Percentiles rank a stretch among this genome's conserved stretches.
Evolutionary conservation across 768 basidiomycete species (phyloP).

Genomic region (Scleroderma bovista): DNA sequence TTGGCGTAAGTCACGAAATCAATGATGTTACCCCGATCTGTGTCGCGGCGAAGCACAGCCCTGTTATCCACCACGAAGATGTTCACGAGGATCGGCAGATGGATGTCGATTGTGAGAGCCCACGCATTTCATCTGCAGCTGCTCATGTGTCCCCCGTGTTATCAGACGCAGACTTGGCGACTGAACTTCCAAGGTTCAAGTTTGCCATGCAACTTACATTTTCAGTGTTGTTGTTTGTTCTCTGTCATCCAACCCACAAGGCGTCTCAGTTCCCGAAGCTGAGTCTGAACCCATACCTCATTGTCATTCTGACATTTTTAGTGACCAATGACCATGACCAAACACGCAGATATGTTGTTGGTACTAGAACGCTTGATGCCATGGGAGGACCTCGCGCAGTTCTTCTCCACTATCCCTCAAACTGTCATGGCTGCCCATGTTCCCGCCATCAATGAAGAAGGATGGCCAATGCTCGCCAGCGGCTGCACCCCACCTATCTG

Average conservation of each 20-base stretch:
- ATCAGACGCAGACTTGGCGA: constrained; percentile 27
- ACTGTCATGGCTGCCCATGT: constrained; percentile 43
- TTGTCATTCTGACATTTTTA: constrained; percentile 84
- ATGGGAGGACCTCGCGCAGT: constrained; percentile 69
- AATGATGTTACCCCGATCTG: constrained; percentile 37
- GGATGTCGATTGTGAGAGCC: constrained; percentile 55
- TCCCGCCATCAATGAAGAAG: constrained; percentile 33
- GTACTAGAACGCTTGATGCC: constrained; percentile 76
- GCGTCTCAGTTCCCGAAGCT: constrained; percentile 50
- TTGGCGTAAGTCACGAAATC: constrained; percentile 33
- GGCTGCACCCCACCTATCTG: constrained; percentile 73
- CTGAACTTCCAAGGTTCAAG: constrained; percentile 57
- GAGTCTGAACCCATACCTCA: constrained; percentile 80
- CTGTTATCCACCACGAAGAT: constrained; percentile 23
- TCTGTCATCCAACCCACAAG: constrained; percentile 58
- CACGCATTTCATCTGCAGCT: constrained; percentile 15
- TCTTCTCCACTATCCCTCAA: constrained; percentile 57
- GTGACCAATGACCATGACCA: constrained; percentile 67
- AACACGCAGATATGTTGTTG: constrained; percentile 53
- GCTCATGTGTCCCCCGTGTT: constrained; percentile 22
- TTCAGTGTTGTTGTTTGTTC: constrained; percentile 64
- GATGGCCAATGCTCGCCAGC: constrained; percentile 64
- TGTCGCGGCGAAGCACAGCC: constrained; percentile 46
- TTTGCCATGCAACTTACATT: constrained; percentile 79
- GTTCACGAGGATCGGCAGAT: constrained; percentile 49